A percentile compares a stretch with the other conserved stretches of the same genome.
Evolutionary conservation across 2,329 filamentous ascomycete genomes (phyloP).

Genomic region (Hypoxylon sp.): DNA sequence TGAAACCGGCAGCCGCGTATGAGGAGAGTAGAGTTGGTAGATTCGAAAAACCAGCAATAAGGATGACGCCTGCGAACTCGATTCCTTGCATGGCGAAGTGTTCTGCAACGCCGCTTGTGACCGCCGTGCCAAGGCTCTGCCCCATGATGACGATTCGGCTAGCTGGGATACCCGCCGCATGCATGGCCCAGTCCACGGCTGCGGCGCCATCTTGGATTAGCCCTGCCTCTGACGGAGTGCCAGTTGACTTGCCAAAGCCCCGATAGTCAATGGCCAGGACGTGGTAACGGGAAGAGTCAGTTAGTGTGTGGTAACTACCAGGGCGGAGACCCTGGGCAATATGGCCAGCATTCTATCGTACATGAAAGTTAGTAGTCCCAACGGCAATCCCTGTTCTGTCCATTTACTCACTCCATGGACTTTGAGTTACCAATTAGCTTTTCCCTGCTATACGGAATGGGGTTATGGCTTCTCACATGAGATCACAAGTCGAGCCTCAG

Average conservation of each 20-base stretch:
- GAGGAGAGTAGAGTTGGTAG: slow-evolving; percentile 80
- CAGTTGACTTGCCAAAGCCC: slow-evolving; percentile 86
- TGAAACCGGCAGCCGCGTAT: slow-evolving; percentile 82
- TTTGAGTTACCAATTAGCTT: slow-evolving; percentile 52
- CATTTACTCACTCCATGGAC: slow-evolving; percentile 72
- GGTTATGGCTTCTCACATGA: slow-evolving; percentile 65
- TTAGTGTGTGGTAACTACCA: slow-evolving; percentile 81
- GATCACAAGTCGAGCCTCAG: slow-evolving; percentile 74
- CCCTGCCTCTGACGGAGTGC: slow-evolving; percentile 84
- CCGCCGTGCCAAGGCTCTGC: slow-evolving; percentile 90
- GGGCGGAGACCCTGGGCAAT: slow-evolving; percentile 84
- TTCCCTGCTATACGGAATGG: not conserved
- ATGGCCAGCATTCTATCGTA: slow-evolving; percentile 82
- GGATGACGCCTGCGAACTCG: slow-evolving; percentile 83
- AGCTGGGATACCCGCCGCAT: slow-evolving; percentile 74
- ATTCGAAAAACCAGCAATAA: slow-evolving; percentile 85
- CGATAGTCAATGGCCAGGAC: slow-evolving; percentile 93
- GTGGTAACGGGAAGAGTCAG: slow-evolving; percentile 81
- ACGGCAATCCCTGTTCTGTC: not conserved
- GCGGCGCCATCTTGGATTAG: slow-evolving; percentile 84
- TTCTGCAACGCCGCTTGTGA: slow-evolving; percentile 81
- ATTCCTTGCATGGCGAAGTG: slow-evolving; percentile 73
- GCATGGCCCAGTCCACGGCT: slow-evolving; percentile 79
- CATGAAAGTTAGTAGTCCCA: slow-evolving; percentile 57
- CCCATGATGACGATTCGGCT: slow-evolving; percentile 84